Evolutionary conservation across 164 flowering plant species (phyloP).

Genomic region (Akebia trifoliata): DNA sequence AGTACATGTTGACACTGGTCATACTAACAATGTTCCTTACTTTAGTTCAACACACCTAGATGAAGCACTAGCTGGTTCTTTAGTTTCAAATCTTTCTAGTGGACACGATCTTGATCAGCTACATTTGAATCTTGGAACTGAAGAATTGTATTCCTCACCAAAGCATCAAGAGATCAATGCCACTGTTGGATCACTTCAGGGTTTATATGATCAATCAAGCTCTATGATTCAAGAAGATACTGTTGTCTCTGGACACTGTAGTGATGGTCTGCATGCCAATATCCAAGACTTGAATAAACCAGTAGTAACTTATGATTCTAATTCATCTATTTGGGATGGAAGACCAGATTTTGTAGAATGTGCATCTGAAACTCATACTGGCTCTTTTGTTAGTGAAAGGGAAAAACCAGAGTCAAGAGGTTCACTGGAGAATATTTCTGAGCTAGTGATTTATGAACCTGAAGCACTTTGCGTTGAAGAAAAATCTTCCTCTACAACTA

Average conservation of each 20-base stretch:
- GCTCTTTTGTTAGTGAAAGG: constrained; percentile 5
- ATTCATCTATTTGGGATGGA: constrained; percentile 7
- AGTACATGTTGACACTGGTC: not conserved
- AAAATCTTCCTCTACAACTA: constrained; percentile 18
- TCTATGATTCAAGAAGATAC: constrained; percentile 6
- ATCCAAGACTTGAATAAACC: constrained; percentile 6
- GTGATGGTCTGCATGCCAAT: not conserved
- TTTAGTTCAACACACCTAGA: not conserved
- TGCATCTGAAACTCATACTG: constrained; percentile 9
- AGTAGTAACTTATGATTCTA: constrained; percentile 8
- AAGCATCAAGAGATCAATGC: not conserved
- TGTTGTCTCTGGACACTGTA: not conserved
- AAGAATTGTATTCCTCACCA: no score
- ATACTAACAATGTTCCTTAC: not conserved
- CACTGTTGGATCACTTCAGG: constrained; percentile 4
- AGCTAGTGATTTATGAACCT: constrained; percentile 15
- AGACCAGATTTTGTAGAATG: constrained; percentile 11
- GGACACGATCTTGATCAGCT: not conserved
- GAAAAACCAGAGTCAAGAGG: constrained; percentile 16
- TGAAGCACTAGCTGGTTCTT: not conserved
- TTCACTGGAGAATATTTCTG: constrained; percentile 14
- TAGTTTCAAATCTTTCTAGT: constrained; percentile 1
- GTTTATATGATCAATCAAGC: constrained; percentile 2
- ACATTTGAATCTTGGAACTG: no score
- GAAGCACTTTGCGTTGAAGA: constrained; percentile 27